phyloP scores from a whole-genome alignment of 768 basidiomycete genomes.

The Lentinula raphanica region DNA sequence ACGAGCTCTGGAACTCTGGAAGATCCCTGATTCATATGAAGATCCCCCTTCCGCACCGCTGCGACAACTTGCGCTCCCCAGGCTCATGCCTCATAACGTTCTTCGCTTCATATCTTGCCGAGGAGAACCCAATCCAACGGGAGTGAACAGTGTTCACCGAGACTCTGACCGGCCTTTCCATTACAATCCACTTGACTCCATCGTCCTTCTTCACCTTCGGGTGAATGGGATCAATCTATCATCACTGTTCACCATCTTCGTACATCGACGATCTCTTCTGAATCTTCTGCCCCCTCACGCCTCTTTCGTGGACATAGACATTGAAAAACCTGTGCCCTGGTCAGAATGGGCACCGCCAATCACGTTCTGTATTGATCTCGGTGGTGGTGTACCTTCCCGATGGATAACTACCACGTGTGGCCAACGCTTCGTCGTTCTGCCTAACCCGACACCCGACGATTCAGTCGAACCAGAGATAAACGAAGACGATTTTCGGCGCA shows the following conservation, averaged over 20 bases:
- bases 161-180: conserved; percentile 19
- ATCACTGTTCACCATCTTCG: conserved; percentile 26
- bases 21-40: conserved; percentile 10
- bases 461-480: not conserved
- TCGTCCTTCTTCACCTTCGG: conserved; percentile 30
- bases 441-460: not conserved
- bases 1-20: conserved; percentile 22
- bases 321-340: conserved; percentile 18
- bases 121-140: conserved; percentile 36
- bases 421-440: conserved; percentile 23
- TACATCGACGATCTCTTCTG: conserved; percentile 23
- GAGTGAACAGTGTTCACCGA: conserved; percentile 4
- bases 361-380: conserved; percentile 21
- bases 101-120: conserved; percentile 28
- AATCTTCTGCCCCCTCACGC: not conserved
- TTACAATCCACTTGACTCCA: conserved; percentile 20
- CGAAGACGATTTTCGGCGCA: not conserved
- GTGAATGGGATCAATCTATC: conserved; percentile 8
- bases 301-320: not conserved
- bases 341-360: conserved; percentile 27
- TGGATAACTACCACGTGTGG: conserved; percentile 37
- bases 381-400: conserved; percentile 19
- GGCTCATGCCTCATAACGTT: conserved; percentile 17
- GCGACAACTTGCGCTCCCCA: conserved; percentile 25
- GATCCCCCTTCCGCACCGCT: conserved; percentile 18